Percentiles rank a stretch among this genome's conserved stretches.
Evolutionary conservation across 2,329 filamentous ascomycete species (phyloP).

Genomic region (Xylogone sp.): DNA sequence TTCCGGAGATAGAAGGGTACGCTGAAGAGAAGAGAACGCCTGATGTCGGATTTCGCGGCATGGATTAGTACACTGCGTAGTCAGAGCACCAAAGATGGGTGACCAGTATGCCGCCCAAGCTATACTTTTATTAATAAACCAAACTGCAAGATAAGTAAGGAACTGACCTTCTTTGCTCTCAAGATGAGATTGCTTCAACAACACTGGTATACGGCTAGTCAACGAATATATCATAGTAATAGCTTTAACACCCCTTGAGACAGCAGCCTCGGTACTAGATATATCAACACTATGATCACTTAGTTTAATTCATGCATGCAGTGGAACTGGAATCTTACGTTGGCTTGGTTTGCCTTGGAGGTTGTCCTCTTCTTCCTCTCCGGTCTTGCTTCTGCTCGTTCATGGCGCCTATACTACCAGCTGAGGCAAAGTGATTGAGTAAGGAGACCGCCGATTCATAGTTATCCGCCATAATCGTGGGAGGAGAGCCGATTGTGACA

Average conservation of each 20-base stretch:
- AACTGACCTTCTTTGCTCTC: constrained; percentile 73
- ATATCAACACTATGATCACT: constrained; percentile 49
- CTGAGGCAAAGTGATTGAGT: constrained; percentile 84
- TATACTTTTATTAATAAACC: constrained; percentile 31
- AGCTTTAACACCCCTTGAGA: constrained; percentile 75
- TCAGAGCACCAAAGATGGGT: constrained; percentile 86
- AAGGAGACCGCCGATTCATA: constrained; percentile 84
- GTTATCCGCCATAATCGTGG: constrained; percentile 89
- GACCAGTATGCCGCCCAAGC: constrained; percentile 99
- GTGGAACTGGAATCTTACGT: constrained; percentile 41
- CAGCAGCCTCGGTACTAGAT: constrained; percentile 44
- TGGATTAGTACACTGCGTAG: constrained; percentile 87
- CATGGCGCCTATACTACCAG: constrained; percentile 68
- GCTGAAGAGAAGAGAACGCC: constrained; percentile 80
- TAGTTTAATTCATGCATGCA: constrained; percentile 10
- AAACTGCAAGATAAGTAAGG: background rate
- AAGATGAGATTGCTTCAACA: constrained; percentile 91
- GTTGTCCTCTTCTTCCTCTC: constrained; percentile 33
- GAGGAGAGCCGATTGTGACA: constrained; percentile 65
- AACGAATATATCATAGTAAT: constrained; percentile 79
- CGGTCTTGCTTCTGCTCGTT: constrained; percentile 67
- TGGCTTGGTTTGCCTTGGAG: constrained; percentile 49
- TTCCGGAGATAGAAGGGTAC: constrained; percentile 79
- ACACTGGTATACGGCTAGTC: constrained; percentile 73
- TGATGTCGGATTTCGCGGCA: constrained; percentile 90